These are phyloP conservation scores for Xylaria hypoxylon DNA, from an alignment of 2,329 filamentous ascomycete species.

Conservation along the genomic window DNA sequence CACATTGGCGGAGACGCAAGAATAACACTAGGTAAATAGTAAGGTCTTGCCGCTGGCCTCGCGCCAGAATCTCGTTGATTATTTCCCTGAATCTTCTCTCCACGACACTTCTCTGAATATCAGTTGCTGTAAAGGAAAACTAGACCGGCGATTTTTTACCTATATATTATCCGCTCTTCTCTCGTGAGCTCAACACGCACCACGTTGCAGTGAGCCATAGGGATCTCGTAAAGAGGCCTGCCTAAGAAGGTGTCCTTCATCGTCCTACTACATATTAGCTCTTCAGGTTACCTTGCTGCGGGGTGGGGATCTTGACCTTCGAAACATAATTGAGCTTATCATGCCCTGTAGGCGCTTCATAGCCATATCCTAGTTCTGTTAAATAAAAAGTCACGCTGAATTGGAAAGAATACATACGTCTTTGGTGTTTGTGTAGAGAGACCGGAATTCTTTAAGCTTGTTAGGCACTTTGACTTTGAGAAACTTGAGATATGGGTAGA, in stretches of 20 bases:
- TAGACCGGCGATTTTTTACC: slow-evolving; percentile 7
- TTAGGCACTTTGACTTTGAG: slow-evolving; percentile 3
- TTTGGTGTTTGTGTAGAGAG: slow-evolving; percentile 5
- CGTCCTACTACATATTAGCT: slow-evolving; percentile 15
- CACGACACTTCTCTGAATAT: slow-evolving; percentile 17
- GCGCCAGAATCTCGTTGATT: slow-evolving; percentile 1
- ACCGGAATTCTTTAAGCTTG: slow-evolving; percentile 2
- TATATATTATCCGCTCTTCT: slow-evolving; percentile 36
- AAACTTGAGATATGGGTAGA: slow-evolving; percentile 33
- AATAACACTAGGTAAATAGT: slow-evolving; percentile 2
- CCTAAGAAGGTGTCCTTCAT: slow-evolving; percentile 30
- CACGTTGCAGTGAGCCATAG: slow-evolving; percentile 10
- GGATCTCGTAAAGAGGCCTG: slow-evolving; percentile 29
- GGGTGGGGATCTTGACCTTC: slow-evolving; percentile 11
- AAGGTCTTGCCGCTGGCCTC: neutral
- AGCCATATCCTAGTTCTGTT: neutral
- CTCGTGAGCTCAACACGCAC: slow-evolving; percentile 8
- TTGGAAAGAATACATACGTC: slow-evolving; percentile 14
- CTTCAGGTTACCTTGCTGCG: neutral
- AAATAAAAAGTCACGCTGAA: neutral
- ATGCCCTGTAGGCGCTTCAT: neutral
- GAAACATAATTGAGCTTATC: slow-evolving; percentile 6
- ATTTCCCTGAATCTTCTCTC: slow-evolving; percentile 12
- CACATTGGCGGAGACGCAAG: slow-evolving; percentile 27
- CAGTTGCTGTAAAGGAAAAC: neutral